phyloP scores from a whole-genome alignment of 768 basidiomycete genomes.

The Leccinellum albellum region DNA sequence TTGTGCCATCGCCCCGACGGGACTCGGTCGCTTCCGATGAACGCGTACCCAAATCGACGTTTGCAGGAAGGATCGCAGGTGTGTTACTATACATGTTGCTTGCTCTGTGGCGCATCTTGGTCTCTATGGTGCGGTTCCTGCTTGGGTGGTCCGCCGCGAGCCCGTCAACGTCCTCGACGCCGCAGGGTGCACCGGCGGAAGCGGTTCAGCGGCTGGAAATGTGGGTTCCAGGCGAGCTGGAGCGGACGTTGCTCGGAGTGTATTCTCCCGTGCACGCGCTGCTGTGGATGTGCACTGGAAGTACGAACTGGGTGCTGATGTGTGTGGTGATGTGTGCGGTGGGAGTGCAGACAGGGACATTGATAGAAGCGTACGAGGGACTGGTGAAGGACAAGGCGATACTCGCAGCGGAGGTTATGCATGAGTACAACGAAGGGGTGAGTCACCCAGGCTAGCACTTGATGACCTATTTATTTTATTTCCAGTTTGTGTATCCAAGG shows the following conservation, averaged over 20 bases:
- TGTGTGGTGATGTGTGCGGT: constrained; percentile 63
- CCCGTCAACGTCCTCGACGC: constrained; percentile 32
- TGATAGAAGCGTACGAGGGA: constrained; percentile 45
- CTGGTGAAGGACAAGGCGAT: constrained; percentile 73
- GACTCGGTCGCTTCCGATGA: constrained; percentile 24
- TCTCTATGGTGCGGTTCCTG: constrained; percentile 62
- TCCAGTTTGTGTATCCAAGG: constrained; percentile 80
- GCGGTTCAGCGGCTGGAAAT: constrained; percentile 74
- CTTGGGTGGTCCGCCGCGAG: constrained; percentile 54
- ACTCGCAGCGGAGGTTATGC: constrained; percentile 75
- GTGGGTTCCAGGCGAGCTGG: constrained; percentile 74
- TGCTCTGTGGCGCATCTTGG: constrained; percentile 47
- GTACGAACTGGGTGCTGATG: constrained; percentile 76
- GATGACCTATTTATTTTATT: not conserved
- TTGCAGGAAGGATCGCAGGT: constrained; percentile 36
- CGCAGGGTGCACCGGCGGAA: constrained; percentile 37
- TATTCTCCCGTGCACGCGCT: constrained; percentile 78
- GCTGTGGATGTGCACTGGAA: constrained; percentile 66
- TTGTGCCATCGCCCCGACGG: constrained; percentile 47
- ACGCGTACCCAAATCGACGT: constrained; percentile 42
- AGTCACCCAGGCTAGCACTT: constrained; percentile 21
- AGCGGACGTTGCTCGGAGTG: constrained; percentile 63
- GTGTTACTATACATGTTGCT: constrained; percentile 35
- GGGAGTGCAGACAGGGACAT: constrained; percentile 54
- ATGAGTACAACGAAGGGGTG: constrained; percentile 80